Base-by-base conservation (phyloP, 768 basidiomycete species). In the Chlorophyllum brunneum region DNA sequence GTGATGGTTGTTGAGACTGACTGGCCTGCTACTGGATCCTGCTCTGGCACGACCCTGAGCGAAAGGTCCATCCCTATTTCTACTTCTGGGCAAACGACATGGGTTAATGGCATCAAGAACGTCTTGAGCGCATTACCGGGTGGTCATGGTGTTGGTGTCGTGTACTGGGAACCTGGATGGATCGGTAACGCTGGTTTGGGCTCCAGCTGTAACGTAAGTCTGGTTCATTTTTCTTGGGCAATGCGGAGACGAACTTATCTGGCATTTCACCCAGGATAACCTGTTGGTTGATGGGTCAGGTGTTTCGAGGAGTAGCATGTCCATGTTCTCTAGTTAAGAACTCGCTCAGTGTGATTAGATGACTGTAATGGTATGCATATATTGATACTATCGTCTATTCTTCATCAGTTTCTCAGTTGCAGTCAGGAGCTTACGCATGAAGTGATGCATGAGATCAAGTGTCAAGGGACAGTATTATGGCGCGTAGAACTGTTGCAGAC, bases 121-220 rank as follows among this genome's bases (percentile, higher is more conserved):
- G 74, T 77, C 2, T 60, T 85, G 22, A 61, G 67, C 16, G 67
- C 63, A 3, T 56, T 83, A 2, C 68, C 77, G n/a, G 76, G 77
- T 8, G 73, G 78, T 6, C 77, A 73, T 63, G 74, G 74, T 8
- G 59, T 72, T 36, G 74, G 76, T 3, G 70, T 78, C 57, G 72
- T 78, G n/a, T 83, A 84, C 59, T 85, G 82, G 83, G 82, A 85
- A 57, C 82, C 82, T 18, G 81, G 71, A 40, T 85, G 83, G 82
- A 70, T 83, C 42, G 81, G 80, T 2, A 81, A 73, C 54, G 81
- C 79, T 11, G 69, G 63, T 22, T 56, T 76, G 42, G 74, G 74
- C 22, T 76, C 75, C 36, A 62, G 64, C 24, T 76, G 75, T 41
- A 54, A 70, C 36, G 75, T 75, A 64, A 52, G 67, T 58, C 3